Evolutionary conservation across 805 yeast genomes (phyloP).

Genomic region (Starmerella lactis-condensi): DNA sequence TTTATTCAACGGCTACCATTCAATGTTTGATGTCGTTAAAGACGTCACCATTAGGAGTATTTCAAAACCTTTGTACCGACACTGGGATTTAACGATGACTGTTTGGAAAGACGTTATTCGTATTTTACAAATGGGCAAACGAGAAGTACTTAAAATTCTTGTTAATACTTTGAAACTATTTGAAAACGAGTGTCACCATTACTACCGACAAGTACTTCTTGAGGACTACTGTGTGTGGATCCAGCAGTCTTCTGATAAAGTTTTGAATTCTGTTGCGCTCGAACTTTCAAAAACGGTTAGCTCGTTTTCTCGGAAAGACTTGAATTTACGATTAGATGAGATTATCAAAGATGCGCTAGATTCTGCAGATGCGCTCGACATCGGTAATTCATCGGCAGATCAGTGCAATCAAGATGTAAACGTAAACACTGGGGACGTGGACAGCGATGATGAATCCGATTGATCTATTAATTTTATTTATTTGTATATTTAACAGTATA

Average conservation of each 20-base stretch:
- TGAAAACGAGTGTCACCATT: constrained; percentile 24
- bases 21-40: constrained; percentile 36
- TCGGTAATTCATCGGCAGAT: no score
- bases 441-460: no score
- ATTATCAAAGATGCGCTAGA: background rate
- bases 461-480: no score
- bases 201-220: constrained; percentile 15
- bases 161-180: constrained; percentile 52
- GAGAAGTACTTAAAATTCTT: constrained; percentile 41
- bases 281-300: constrained; percentile 12
- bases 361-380: no score
- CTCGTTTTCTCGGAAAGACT: constrained; percentile 3
- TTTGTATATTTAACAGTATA: no score
- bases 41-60: constrained; percentile 57
- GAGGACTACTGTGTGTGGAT: constrained; percentile 18
- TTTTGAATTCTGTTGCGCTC: constrained; percentile 8
- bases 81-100: constrained; percentile 37
- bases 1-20: constrained; percentile 33
- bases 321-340: constrained; percentile 7
- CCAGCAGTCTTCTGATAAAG: constrained; percentile 16
- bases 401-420: no score
- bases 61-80: constrained; percentile 62
- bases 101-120: constrained; percentile 63
- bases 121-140: constrained; percentile 48
- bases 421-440: no score